A percentile compares a stretch with the other conserved stretches of the same genome.
phyloP scores from a whole-genome alignment of 2,329 filamentous ascomycete genomes.

The Penicillium hordei region DNA sequence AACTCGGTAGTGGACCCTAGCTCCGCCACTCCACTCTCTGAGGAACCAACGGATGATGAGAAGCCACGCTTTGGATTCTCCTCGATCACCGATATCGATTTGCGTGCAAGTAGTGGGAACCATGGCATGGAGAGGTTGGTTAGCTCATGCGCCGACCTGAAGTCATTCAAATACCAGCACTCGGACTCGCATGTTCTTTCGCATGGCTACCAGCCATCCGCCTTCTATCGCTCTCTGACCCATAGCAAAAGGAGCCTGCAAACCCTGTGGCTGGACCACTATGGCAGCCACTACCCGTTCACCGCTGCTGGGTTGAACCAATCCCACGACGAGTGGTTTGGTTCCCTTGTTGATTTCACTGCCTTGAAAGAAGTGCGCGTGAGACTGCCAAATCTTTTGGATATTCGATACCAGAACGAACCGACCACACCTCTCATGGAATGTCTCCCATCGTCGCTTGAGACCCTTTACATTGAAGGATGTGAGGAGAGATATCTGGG shows the following conservation, averaged over 20 bases:
- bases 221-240: slow-evolving; percentile 27
- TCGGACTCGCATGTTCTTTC: slow-evolving; percentile 29
- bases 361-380: slow-evolving; percentile 31
- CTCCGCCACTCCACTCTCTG: not conserved
- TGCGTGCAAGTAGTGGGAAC: slow-evolving; percentile 28
- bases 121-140: slow-evolving; percentile 28
- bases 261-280: slow-evolving; percentile 32
- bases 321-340: slow-evolving; percentile 34
- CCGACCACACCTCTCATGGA: slow-evolving; percentile 25
- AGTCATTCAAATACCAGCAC: slow-evolving; percentile 35
- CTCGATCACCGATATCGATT: slow-evolving; percentile 26
- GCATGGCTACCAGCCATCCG: slow-evolving; percentile 28
- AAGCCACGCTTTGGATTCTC: slow-evolving; percentile 11
- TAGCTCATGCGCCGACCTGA: slow-evolving; percentile 23
- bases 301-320: slow-evolving; percentile 32
- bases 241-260: slow-evolving; percentile 26
- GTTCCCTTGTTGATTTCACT: slow-evolving; percentile 29
- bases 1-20: slow-evolving; percentile 29
- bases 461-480: slow-evolving; percentile 29
- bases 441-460: slow-evolving; percentile 25
- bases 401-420: slow-evolving; percentile 29
- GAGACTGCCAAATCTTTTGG: slow-evolving; percentile 33
- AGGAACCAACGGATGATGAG: not conserved
- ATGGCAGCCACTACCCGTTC: slow-evolving; percentile 30
- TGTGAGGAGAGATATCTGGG: slow-evolving; percentile 29